Base-by-base conservation (phyloP, 1,284 basidiomycete genomes). In the Cerrena zonata region DNA sequence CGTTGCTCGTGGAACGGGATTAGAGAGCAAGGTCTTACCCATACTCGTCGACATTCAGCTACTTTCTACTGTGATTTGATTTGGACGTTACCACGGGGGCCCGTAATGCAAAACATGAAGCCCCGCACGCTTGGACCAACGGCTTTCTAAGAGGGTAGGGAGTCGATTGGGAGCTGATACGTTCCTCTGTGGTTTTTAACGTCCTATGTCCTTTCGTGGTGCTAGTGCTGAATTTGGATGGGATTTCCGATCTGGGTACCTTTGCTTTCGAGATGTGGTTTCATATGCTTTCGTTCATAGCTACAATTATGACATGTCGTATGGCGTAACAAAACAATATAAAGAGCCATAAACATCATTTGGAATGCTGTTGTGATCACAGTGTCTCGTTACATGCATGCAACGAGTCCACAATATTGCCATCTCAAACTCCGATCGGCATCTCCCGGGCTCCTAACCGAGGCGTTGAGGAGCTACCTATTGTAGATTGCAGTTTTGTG, bases 121-220 rank as follows among this genome's bases (percentile, higher is more conserved):
- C 86, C 85, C 81, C 86, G 88, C 88, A 89, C 88, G 87, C 87
- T 90, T 89, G 71, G 73, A 89, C 87, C 88, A 90, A 90, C 87
- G 82, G 79, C 78, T 80, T n/a, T 71, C 63, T 63, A 68, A 73
- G 78, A 75, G 75, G 72, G 73, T 64, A 66, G 63, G 75, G 77
- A 77, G 81, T 64, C 76, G 88, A 89, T 87, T 90, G 87, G 87
- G 87, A 90, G 87, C 87, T 89, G 86, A 84, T 73, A 65, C 63
- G 67, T 64, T 56, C n/a, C n/a, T n/a, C n/a, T n/a, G n/a, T n/a
- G n/a, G n/a, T n/a, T n/a, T n/a, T n/a, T n/a, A n/a, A n/a, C n/a
- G n/a, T 58, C 46, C 36, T 47, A 19, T 13, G 23, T 19, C 21
- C 38, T 22, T 37, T 25, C 21, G 23, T 45, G 41, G 41, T 42